These are phyloP conservation scores for Epicoccum nigrum DNA, from an alignment of 2,329 filamentous ascomycete species.

Conservation along the genomic window DNA sequence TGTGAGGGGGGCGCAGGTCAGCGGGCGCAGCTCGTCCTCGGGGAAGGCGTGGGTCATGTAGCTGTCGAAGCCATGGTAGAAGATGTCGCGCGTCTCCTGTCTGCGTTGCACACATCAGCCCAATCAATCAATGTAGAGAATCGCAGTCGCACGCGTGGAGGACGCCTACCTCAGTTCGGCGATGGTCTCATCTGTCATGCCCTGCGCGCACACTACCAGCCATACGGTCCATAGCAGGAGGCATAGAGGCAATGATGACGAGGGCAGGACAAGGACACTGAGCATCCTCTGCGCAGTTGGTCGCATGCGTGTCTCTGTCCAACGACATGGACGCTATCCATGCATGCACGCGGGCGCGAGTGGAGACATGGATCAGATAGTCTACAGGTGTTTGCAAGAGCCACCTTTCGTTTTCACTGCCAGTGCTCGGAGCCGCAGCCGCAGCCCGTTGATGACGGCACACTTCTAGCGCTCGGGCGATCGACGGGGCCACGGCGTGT, in stretches of 20 bases:
- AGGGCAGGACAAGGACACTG: slow-evolving; percentile 4
- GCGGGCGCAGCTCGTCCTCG: slow-evolving; percentile 89
- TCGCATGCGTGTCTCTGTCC: slow-evolving; percentile 42
- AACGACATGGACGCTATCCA: slow-evolving; percentile 39
- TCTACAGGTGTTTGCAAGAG: background rate
- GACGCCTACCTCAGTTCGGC: slow-evolving; percentile 43
- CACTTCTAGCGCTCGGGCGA: background rate
- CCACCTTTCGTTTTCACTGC: slow-evolving; percentile 7
- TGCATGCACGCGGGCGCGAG: background rate
- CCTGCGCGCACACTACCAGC: slow-evolving; percentile 43
- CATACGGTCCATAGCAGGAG: slow-evolving; percentile 36
- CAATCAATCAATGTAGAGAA: background rate
- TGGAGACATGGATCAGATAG: slow-evolving; percentile 1
- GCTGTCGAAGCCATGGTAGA: slow-evolving; percentile 95
- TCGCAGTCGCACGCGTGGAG: background rate
- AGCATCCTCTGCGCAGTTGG: slow-evolving; percentile 25
- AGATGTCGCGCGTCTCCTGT: slow-evolving; percentile 69
- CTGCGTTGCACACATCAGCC: slow-evolving; percentile 24
- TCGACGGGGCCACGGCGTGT: too few relatives aligned
- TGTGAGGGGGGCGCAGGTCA: slow-evolving; percentile 82
- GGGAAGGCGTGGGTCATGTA: slow-evolving; percentile 95
- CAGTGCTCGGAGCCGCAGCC: too few relatives aligned
- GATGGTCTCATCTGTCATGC: slow-evolving; percentile 55
- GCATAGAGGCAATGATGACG: slow-evolving; percentile 32
- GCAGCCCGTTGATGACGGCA: background rate